Percentiles rank a stretch among this genome's conserved stretches.
Evolutionary conservation across 495 filamentous ascomycete species (phyloP).

Genomic region (Penicillium bovifimosum): DNA sequence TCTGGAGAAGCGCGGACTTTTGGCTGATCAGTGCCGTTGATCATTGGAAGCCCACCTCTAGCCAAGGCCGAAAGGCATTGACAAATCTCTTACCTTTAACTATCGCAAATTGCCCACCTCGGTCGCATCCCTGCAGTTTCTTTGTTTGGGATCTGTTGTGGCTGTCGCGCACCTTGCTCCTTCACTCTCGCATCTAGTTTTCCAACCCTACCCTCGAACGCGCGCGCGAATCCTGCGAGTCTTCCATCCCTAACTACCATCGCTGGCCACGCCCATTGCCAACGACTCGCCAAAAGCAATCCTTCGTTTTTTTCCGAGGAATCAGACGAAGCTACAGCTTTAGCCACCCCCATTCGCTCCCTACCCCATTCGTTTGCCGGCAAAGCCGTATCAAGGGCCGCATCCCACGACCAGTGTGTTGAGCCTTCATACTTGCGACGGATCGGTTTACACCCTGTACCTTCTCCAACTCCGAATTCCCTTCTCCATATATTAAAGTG

Average conservation of each 20-base stretch:
- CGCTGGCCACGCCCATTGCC: neutral
- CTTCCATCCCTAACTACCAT: neutral
- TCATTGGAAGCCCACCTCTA: conserved; percentile 24
- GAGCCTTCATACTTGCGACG: neutral
- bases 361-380: neutral
- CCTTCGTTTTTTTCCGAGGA: neutral
- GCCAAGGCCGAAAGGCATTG: conserved; percentile 25
- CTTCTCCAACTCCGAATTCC: neutral
- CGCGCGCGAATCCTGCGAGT: conserved; percentile 6
- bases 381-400: conserved; percentile 7
- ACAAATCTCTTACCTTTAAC: conserved; percentile 6
- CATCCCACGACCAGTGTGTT: neutral
- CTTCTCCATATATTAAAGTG: neutral
- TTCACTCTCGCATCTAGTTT: conserved; percentile 11
- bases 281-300: neutral
- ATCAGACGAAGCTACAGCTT: neutral
- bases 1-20: conserved; percentile 27
- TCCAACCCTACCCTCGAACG: neutral
- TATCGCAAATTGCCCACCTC: conserved; percentile 1
- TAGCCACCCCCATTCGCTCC: neutral
- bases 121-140: neutral
- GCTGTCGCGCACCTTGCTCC: neutral
- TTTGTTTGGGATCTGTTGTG: neutral
- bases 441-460: neutral
- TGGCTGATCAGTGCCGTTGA: conserved; percentile 28